Evolutionary conservation across 2,329 filamentous ascomycete genomes (phyloP).

Genomic region (Juglanconis sp.): DNA sequence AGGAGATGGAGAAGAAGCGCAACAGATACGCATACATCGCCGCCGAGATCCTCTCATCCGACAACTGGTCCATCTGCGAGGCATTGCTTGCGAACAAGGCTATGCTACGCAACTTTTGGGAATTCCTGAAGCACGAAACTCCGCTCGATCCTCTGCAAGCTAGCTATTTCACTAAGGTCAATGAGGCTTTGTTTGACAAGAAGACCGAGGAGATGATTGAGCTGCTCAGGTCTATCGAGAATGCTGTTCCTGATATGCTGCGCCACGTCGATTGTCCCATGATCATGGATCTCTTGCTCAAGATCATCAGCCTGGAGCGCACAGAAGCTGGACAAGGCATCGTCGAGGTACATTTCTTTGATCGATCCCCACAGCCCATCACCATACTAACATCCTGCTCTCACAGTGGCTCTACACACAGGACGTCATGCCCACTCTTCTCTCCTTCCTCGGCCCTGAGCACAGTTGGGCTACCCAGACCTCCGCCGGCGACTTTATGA

Average conservation of each 20-base stretch:
- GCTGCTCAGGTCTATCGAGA: conserved; percentile 79
- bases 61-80: conserved; percentile 96
- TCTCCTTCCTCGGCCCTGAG: conserved; percentile 82
- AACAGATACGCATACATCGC: conserved; percentile 92
- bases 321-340: conserved; percentile 87
- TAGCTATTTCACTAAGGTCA: conserved; percentile 98
- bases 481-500: conserved; percentile 94
- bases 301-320: conserved; percentile 95
- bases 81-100: conserved; percentile 81
- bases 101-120: conserved; percentile 82
- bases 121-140: conserved; percentile 77
- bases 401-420: conserved; percentile 85
- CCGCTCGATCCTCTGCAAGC: conserved; percentile 91
- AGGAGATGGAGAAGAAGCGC: conserved; percentile 84
- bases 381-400: not conserved
- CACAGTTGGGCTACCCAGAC: conserved; percentile 90
- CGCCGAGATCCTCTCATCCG: conserved; percentile 89
- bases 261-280: conserved; percentile 95
- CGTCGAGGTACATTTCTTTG: conserved; percentile 68
- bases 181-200: conserved; percentile 94
- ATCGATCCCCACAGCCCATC: not conserved
- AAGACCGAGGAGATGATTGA: conserved; percentile 97
- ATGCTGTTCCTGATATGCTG: conserved; percentile 79
- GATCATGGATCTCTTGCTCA: conserved; percentile 95
- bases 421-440: conserved; percentile 78